phyloP scores from a whole-genome alignment of 352 stramenopile genomes.

The Globisporangium recalcitrans region DNA sequence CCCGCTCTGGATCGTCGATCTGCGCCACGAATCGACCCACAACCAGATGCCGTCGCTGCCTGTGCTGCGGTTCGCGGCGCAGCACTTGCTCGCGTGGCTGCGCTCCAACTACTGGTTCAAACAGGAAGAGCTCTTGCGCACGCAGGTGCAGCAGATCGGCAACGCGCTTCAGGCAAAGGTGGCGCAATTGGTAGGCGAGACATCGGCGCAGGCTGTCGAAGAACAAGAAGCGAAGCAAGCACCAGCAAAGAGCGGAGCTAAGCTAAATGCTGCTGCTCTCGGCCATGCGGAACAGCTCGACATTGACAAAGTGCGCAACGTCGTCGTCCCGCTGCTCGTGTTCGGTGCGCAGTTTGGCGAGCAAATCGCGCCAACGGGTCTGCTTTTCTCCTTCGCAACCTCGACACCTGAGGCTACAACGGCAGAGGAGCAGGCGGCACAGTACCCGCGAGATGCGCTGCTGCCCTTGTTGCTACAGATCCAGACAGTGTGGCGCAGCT shows the following conservation, averaged over 20 bases:
- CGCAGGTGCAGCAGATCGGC: conserved; percentile 39
- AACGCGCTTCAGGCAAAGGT: conserved; percentile 31
- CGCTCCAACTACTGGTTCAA: conserved; percentile 84
- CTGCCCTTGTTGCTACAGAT: conserved; percentile 41
- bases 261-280: not conserved
- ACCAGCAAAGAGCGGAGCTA: not conserved
- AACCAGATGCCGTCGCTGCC: conserved; percentile 89
- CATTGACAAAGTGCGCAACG: conserved; percentile 43
- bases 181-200: conserved; percentile 13
- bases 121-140: conserved; percentile 50
- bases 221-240: not conserved
- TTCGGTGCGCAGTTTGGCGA: conserved; percentile 51
- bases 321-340: conserved; percentile 62
- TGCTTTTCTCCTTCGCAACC: conserved; percentile 33
- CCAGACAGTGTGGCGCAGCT: conserved; percentile 40
- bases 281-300: conserved; percentile 26
- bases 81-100: conserved; percentile 87
- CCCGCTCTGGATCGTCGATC: conserved; percentile 90
- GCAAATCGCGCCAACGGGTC: conserved; percentile 31
- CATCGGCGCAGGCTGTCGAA: not conserved
- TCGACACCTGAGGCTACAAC: not conserved
- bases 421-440: conserved; percentile 9
- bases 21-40: conserved; percentile 91
- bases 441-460: conserved; percentile 34
- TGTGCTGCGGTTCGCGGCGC: conserved; percentile 80